Base-by-base conservation (phyloP, 2,329 filamentous ascomycete genomes). In the Aspergillus sp. region DNA sequence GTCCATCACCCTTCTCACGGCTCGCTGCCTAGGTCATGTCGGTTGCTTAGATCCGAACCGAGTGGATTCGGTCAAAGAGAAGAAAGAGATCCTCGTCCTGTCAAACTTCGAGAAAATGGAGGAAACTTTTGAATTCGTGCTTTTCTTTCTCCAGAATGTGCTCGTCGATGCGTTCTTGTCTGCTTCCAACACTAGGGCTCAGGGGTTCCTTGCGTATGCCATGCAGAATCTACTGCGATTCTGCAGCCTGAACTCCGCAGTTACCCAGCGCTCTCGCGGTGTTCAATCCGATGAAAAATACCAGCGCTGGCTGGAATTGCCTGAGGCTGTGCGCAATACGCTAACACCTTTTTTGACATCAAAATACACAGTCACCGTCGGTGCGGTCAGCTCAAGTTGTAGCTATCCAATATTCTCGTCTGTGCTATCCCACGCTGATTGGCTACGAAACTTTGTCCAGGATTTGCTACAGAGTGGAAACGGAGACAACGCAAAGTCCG, bases 41-140 rank as follows among this genome's bases (percentile, higher is more conserved):
- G 95, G 96, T 7, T 97, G 93, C 66, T 80, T 99, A 23, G 96
- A 99, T 75, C 90, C 94, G 1, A 97, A 96, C 71, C 88, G 91
- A 62, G 87, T 97, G 1, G 95, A 99, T 71, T 87, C 87, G 0
- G 85, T 90, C 11, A 86, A 91, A 60, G 89, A 91, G 69, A 90
- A 92, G 68, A 88, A 86, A 65, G 90, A 92, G n/a, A 91, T 97
- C 57, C 86, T 98, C 25, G 88, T 98, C 54, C 79, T 93, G 43
- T 90, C 91, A 54, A 98, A 99, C 73, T 98, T 99, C 70, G 86
- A 90, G 49, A 85, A 86, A 50, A 83, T 86, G 17, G 85, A 87
- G 54, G 94, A 99, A 74, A 91, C 89, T 0, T 89, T 92, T 17
- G 88, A 95, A 64, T 99, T 98, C 76, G 87, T 92, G 7, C 83